phyloP scores from a whole-genome alignment of 164 flowering plant genomes.

The Tinospora cordifolia region DNA sequence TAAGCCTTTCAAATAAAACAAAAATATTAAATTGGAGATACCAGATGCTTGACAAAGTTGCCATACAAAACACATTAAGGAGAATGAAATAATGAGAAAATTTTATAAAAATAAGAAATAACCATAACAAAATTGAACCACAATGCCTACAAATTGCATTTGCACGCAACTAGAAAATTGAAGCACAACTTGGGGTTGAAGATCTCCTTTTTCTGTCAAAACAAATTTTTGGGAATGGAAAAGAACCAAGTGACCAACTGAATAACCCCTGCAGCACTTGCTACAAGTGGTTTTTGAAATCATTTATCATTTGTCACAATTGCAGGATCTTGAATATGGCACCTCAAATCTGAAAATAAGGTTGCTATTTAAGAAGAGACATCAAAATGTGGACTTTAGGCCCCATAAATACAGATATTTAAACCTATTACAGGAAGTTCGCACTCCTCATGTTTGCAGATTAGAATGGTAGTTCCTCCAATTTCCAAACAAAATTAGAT shows the following conservation, averaged over 20 bases:
- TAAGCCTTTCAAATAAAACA: constrained; percentile 47
- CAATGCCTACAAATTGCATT: neutral
- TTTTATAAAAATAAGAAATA: neutral
- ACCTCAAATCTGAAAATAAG: neutral
- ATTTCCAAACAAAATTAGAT: neutral
- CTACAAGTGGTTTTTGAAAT: neutral
- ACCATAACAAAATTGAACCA: neutral
- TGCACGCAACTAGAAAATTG: neutral
- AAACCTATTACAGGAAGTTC: neutral
- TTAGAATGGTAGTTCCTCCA: no score
- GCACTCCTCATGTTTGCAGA: neutral
- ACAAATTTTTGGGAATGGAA: neutral
- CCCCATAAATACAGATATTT: neutral
- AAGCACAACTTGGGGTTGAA: no score
- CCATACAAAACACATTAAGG: neutral
- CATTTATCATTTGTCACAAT: neutral
- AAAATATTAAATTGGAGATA: neutral
- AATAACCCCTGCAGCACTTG: neutral
- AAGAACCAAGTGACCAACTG: neutral
- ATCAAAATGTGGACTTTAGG: neutral
- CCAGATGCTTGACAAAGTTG: neutral
- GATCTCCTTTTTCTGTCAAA: no score
- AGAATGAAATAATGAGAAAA: neutral
- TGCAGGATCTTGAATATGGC: neutral
- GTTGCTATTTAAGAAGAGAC: neutral